phyloP scores from a whole-genome alignment of 805 yeast species.

The Spathaspora hagerdaliae region DNA sequence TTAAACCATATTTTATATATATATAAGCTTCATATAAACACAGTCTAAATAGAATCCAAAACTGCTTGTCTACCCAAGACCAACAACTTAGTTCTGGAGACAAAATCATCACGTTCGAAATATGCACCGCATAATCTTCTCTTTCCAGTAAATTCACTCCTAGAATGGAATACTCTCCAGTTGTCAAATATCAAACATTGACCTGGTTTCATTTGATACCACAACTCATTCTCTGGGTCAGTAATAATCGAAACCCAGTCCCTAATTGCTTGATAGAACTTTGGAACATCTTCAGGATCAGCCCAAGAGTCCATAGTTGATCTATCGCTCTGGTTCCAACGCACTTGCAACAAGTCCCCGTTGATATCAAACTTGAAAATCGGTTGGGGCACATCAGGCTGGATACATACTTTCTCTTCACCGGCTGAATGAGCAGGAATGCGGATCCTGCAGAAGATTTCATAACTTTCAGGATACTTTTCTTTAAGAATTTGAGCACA shows the following conservation, averaged over 20 bases:
- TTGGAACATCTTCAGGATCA: constrained; percentile 46
- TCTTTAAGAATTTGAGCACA: constrained; percentile 49
- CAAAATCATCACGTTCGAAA: constrained; percentile 63
- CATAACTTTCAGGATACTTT: constrained; percentile 48
- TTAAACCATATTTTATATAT: no score
- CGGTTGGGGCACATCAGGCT: constrained; percentile 54
- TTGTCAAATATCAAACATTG: constrained; percentile 66
- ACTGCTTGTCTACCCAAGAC: constrained; percentile 48
- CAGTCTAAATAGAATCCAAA: constrained; percentile 23
- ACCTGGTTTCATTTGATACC: constrained; percentile 59
- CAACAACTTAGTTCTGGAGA: constrained; percentile 38
- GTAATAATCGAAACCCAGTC: constrained; percentile 53
- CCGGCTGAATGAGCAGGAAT: constrained; percentile 77
- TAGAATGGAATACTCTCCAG: constrained; percentile 69
- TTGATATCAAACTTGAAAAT: constrained; percentile 50
- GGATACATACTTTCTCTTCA: constrained; percentile 57
- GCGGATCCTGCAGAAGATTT: constrained; percentile 44
- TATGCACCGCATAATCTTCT: constrained; percentile 74
- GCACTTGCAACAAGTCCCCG: constrained; percentile 54
- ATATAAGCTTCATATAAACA: neutral
- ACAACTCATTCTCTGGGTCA: constrained; percentile 46
- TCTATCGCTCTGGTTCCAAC: constrained; percentile 72
- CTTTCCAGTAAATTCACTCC: constrained; percentile 63
- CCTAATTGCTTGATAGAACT: constrained; percentile 54
- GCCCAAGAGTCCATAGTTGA: constrained; percentile 52